Percentiles rank a stretch among this genome's conserved stretches.
phyloP scores from a whole-genome alignment of 2,329 filamentous ascomycete species.

The Hypoxylon sp. region DNA sequence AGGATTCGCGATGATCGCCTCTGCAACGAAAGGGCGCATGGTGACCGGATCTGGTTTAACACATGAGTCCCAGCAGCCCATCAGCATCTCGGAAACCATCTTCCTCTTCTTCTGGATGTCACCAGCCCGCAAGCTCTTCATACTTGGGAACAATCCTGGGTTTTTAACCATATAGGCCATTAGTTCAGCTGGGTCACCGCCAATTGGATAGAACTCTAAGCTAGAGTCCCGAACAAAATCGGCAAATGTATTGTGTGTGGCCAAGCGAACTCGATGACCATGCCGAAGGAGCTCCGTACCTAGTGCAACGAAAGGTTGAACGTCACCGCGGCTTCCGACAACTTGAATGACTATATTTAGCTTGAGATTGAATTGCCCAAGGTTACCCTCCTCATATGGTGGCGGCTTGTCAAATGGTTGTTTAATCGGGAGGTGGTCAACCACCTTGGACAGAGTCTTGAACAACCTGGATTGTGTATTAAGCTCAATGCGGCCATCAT shows the following conservation, averaged over 20 bases:
- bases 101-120: constrained; percentile 57
- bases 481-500: no score
- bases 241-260: constrained; percentile 70
- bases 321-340: constrained; percentile 72
- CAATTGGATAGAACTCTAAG: constrained; percentile 72
- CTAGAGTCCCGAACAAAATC: constrained; percentile 68
- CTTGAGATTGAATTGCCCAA: not conserved
- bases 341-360: constrained; percentile 73
- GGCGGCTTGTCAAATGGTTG: no score
- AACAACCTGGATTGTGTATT: no score
- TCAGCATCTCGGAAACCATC: constrained; percentile 57
- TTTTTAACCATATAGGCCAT: constrained; percentile 66
- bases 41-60: constrained; percentile 49
- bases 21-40: constrained; percentile 64
- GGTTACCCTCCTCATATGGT: no score
- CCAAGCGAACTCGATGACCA: constrained; percentile 70
- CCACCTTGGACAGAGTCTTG: no score
- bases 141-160: constrained; percentile 57
- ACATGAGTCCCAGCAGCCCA: constrained; percentile 59
- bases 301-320: constrained; percentile 73
- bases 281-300: constrained; percentile 68
- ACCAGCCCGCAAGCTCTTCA: constrained; percentile 56
- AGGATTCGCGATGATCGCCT: constrained; percentile 69
- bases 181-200: constrained; percentile 59
- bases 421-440: no score